These are phyloP conservation scores for Mycena sp. DNA, from an alignment of 1,284 basidiomycete species.

Conservation along the genomic window DNA sequence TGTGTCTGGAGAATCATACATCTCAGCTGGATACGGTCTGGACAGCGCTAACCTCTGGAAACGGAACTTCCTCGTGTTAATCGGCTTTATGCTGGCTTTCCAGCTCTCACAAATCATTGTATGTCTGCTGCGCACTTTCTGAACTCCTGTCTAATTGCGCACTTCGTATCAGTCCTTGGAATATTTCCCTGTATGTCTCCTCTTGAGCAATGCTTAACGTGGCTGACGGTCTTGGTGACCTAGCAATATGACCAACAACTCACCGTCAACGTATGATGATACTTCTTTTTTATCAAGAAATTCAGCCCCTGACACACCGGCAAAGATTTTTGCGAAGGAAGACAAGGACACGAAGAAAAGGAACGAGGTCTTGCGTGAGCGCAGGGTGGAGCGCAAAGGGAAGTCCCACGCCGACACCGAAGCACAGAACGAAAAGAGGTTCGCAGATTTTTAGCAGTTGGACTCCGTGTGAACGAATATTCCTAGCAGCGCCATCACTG, in stretches of 20 bases:
- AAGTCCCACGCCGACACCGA: conserved; percentile 29
- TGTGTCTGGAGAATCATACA: conserved; percentile 66
- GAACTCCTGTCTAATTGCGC: too few species aligned
- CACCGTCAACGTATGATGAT: conserved; percentile 24
- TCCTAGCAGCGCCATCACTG: conserved; percentile 12
- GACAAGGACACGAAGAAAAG: too few species aligned
- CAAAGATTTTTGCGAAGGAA: too few species aligned
- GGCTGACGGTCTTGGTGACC: neutral
- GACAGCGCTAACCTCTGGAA: conserved; percentile 66
- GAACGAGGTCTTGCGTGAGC: too few species aligned
- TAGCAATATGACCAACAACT: conserved; percentile 56
- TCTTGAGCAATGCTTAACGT: neutral
- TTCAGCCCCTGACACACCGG: neutral
- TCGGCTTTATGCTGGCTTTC: conserved; percentile 25
- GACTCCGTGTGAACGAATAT: conserved; percentile 22
- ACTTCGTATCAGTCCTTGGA: conserved; percentile 69
- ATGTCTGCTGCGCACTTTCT: neutral
- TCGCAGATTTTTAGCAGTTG: neutral
- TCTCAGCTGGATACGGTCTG: conserved; percentile 64
- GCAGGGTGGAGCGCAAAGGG: conserved; percentile 50
- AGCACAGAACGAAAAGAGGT: conserved; percentile 35
- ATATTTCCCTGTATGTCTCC: conserved; percentile 63
- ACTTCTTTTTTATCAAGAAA: conserved; percentile 48
- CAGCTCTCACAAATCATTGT: conserved; percentile 26
- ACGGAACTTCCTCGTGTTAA: conserved; percentile 43